Base-by-base conservation (phyloP, 495 filamentous ascomycete genomes). In the Hyaloscypha hepaticicola region DNA sequence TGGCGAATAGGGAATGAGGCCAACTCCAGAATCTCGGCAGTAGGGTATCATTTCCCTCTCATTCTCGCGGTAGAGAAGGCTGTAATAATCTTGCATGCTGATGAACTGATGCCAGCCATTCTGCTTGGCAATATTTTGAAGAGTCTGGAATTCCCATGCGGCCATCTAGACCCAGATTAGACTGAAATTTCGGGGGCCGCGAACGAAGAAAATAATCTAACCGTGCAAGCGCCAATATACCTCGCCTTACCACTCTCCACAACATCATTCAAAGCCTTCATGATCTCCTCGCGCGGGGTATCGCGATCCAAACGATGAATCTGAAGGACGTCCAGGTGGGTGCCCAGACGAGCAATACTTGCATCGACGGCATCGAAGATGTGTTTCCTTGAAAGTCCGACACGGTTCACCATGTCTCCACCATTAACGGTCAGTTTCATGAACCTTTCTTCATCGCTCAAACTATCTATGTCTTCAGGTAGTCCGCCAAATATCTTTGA, bases 381-480 rank as follows among this genome's bases (percentile, higher is more conserved):
- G 51, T 81, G 78, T 64, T 83, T 82, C 11, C 85, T 76, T 45
- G 78, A 82, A 24, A 87, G 74, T 3, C 84, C 83, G 22, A 67
- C 61, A 48, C 61, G 68, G 51, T 74, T 74, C 19, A 71, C 72
- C 57, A 70, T 52, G 11, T 55, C 55, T 3, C 66, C 66, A 66
- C 69, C 67, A 66, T 76, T 75, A 50, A 61, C 65, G 33, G 59
- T 11, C 69, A 22, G 72, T 70, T 1, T 21, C 25, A 1, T 50
- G 45, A 28, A 81, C 27, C 41, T 74, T 60, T 28, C 69, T 58
- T 27, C 61, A 62, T 57, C 63, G 56, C 11, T 73, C 60, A 55
- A 92, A 72, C 84, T 90, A 58, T 93, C 79, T 69, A 94, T 84
- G 57, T 80, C 72, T 72, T 96, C 91, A 5, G 85, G 88, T 6